A percentile compares a stretch with the other conserved stretches of the same genome.
phyloP scores from a whole-genome alignment of 129 eudicot genomes.

The Logfia minima region DNA sequence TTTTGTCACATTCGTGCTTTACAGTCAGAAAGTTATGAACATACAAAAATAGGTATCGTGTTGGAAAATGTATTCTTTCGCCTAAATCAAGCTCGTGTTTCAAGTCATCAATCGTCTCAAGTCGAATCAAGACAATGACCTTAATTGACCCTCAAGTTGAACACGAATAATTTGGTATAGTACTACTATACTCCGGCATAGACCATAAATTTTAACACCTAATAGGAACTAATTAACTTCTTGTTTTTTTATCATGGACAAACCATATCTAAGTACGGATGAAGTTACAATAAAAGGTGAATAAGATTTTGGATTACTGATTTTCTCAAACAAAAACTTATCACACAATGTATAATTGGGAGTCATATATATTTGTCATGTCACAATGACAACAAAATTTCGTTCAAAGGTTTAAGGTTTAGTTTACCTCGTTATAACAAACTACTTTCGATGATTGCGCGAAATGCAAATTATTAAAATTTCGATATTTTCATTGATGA shows the following conservation, averaged over 20 bases:
- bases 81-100: not conserved
- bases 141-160: too few species aligned
- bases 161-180: too few species aligned
- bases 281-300: not conserved
- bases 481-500: not conserved
- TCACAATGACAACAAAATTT: not conserved
- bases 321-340: not conserved
- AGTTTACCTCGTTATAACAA: not conserved
- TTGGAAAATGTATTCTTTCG: not conserved
- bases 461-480: not conserved
- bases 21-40: not conserved
- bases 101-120: too few species aligned
- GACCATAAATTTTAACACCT: not conserved
- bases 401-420: not conserved
- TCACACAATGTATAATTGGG: not conserved
- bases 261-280: not conserved
- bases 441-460: not conserved
- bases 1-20: slow-evolving; percentile 35
- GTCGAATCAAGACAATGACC: not conserved
- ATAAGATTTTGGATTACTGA: not conserved
- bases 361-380: not conserved
- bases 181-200: not conserved
- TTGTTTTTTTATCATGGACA: not conserved
- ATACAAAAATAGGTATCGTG: slow-evolving; percentile 13
- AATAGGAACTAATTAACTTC: not conserved